Evolutionary conservation across 306 rosid species (phyloP).

Genomic region (Sindora glabra): DNA sequence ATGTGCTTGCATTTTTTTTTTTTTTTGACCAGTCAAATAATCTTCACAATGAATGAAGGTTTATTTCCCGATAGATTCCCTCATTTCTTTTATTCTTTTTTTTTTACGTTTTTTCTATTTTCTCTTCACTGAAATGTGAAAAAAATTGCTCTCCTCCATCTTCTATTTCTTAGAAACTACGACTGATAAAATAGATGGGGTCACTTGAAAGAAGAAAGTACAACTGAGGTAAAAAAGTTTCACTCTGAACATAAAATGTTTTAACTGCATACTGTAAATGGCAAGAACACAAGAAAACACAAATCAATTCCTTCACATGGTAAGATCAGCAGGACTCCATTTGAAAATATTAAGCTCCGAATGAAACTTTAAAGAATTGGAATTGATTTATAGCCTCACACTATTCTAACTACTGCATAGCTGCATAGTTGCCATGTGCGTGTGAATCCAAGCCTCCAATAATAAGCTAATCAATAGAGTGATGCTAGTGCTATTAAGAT

Average conservation of each 20-base stretch:
- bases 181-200: too few relatives aligned
- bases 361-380: background rate
- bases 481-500: too few relatives aligned
- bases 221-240: too few relatives aligned
- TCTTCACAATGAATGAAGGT: slow-evolving; percentile 16
- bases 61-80: slow-evolving; percentile 35
- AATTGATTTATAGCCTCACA: slow-evolving; percentile 1
- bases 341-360: slow-evolving; percentile 13
- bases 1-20: slow-evolving; percentile 17
- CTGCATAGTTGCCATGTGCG: slow-evolving; percentile 42
- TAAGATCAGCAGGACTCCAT: slow-evolving; percentile 10
- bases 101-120: background rate
- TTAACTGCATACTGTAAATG: slow-evolving; percentile 8
- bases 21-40: slow-evolving; percentile 43
- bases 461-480: background rate
- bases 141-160: too few relatives aligned
- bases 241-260: too few relatives aligned
- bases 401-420: slow-evolving; percentile 29
- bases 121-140: too few relatives aligned
- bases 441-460: slow-evolving; percentile 36
- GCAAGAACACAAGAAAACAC: background rate
- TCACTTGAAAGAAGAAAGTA: too few relatives aligned
- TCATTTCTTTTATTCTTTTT: slow-evolving; percentile 1
- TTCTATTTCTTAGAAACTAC: too few relatives aligned
- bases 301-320: slow-evolving; percentile 44